phyloP scores from a whole-genome alignment of 2,329 filamentous ascomycete genomes.

The Fusarium anthophilum region DNA sequence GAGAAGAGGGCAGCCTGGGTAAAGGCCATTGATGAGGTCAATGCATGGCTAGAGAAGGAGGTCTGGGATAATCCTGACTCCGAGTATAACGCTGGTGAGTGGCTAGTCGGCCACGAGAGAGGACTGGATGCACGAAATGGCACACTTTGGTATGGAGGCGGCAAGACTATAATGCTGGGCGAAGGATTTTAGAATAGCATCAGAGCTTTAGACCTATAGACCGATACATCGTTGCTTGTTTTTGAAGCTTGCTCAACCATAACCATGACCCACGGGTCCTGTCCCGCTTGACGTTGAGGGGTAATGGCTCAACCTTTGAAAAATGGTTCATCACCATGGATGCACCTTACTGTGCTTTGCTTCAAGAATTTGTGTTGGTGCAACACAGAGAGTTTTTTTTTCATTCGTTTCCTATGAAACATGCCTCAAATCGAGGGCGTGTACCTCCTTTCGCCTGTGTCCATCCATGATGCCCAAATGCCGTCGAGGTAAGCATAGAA shows the following conservation, averaged over 20 bases:
- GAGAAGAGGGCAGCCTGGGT: conserved; percentile 73
- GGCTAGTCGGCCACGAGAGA: conserved; percentile 87
- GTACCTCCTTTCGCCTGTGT: conserved; percentile 60
- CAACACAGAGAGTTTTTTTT: conserved; percentile 44
- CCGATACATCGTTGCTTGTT: conserved; percentile 10
- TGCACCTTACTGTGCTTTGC: conserved; percentile 3
- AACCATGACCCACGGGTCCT: neutral
- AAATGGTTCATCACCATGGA: conserved; percentile 3
- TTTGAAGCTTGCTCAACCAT: conserved; percentile 9
- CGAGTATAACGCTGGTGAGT: conserved; percentile 71
- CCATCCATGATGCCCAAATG: conserved; percentile 60
- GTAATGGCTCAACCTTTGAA: conserved; percentile 5
- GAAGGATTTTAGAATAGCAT: conserved; percentile 63
- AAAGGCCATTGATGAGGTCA: conserved; percentile 77
- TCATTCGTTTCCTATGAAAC: conserved; percentile 58
- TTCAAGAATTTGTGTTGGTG: conserved; percentile 29
- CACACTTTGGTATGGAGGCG: conserved; percentile 86
- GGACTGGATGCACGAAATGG: conserved; percentile 82
- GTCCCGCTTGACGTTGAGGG: neutral
- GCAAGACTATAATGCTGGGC: conserved; percentile 71
- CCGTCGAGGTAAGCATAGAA: conserved; percentile 56
- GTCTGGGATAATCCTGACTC: conserved; percentile 70
- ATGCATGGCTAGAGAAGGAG: conserved; percentile 75
- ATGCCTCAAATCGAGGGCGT: conserved; percentile 55
- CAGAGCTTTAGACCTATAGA: conserved; percentile 23